These are phyloP conservation scores for Cryphonectria parasitica DNA, from an alignment of 2,329 filamentous ascomycete genomes.

Conservation along the genomic window DNA sequence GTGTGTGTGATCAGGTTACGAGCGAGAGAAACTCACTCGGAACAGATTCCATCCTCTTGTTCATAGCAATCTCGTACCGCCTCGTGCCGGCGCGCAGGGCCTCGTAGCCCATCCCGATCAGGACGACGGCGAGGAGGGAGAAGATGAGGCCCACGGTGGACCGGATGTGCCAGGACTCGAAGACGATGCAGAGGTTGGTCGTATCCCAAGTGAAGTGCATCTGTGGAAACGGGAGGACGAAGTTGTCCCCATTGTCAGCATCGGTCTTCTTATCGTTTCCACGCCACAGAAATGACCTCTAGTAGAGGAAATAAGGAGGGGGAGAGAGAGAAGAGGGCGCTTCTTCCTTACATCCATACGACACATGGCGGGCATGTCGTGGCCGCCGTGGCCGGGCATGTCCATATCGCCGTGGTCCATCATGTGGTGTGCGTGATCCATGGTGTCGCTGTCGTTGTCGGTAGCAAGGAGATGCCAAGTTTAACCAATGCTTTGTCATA, in stretches of 20 bases:
- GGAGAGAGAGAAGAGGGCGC: not conserved
- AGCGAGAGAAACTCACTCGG: conserved; percentile 52
- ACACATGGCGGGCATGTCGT: conserved; percentile 69
- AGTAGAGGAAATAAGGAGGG: not conserved
- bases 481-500: not conserved
- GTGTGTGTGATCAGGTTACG: not conserved
- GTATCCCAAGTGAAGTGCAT: conserved; percentile 99
- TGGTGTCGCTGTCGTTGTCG: conserved; percentile 37
- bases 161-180: conserved; percentile 85
- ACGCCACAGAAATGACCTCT: no score
- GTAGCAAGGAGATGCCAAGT: not conserved
- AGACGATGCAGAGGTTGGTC: conserved; percentile 92
- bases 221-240: conserved; percentile 47
- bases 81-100: conserved; percentile 77
- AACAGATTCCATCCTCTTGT: conserved; percentile 51
- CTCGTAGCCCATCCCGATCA: conserved; percentile 91
- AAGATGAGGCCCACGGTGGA: conserved; percentile 74
- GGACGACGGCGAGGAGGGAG: conserved; percentile 80
- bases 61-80: conserved; percentile 69
- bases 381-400: conserved; percentile 54
- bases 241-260: not conserved
- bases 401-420: conserved; percentile 42
- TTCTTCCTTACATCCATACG: conserved; percentile 80
- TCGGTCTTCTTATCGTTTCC: not conserved
- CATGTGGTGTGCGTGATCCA: conserved; percentile 56